Evolutionary conservation across 495 filamentous ascomycete genomes (phyloP), one percentile per base, ranked within the genome.

Genomic region (Hyaloscypha hepaticicola): DNA sequence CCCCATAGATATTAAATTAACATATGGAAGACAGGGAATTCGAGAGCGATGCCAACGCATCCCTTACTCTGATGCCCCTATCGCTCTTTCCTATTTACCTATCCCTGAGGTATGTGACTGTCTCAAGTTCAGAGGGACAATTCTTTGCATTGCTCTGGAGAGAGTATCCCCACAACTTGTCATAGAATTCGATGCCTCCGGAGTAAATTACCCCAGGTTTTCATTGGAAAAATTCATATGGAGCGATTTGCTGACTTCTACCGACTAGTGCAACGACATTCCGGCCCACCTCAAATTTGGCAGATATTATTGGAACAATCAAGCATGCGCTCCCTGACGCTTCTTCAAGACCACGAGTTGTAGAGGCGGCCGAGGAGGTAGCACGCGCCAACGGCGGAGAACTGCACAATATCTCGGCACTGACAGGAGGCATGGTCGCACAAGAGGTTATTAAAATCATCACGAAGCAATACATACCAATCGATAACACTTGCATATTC

Each of bases 401-500:
- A 76, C 78, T 99, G 68, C 96, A 98, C 77, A 97, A 97, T 74
- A 90, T 96, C 57, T 87, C 93, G n/a, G 87, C 93, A 26, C 75
- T 98, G 55, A 90, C 88, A 8, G 95, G 96, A 22, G 96, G 95
- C 0, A 87, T 99, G 77, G 89, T 96, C 26, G 91, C 93, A 29
- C 95, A 99, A 77, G 95, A 99, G 79, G 84, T 92, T 29, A 92
- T 98, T 73, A 99, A 99, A 82, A 88, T 96, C 28, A 82, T 98
- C 65, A 99, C 95, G 55, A 87, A 91, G 75, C 95, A 99, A 81
- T 99, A 99, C 79, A 84, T 96, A 14, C 95, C 95, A 21, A 85
- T 96, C 60, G 92, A 97, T 65, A 95, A 97, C 74, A 94, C 90
- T 11, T 94, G 92, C 74, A 80, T 98, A 60, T 97, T 96, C 73